A percentile compares a stretch with the other conserved stretches of the same genome.
Conservation (phyloP, 2,329 filamentous ascomycete species). For the Penicillium frequentans region DNA sequence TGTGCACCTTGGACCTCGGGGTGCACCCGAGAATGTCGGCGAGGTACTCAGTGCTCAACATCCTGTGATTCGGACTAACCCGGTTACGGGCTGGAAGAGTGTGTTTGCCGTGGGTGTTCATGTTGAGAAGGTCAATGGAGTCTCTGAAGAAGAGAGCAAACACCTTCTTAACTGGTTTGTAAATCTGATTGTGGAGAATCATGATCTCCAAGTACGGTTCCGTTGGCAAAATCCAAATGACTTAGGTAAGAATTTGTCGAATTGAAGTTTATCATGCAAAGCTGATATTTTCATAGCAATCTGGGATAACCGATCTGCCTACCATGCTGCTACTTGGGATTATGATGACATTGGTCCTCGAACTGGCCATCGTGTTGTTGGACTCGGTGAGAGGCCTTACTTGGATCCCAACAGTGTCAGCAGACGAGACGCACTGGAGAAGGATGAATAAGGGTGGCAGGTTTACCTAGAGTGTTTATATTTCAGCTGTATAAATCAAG, state of each 20-base stretch:
- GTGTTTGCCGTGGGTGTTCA: constrained; percentile 34
- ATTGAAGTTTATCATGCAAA: neutral
- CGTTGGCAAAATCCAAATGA: constrained; percentile 46
- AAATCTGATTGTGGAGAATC: constrained; percentile 40
- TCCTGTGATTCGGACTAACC: constrained; percentile 55
- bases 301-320: constrained; percentile 60
- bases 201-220: constrained; percentile 43
- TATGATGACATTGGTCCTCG: constrained; percentile 51
- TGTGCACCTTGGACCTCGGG: constrained; percentile 35
- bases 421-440: neutral
- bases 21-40: constrained; percentile 60
- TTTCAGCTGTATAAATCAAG: no score
- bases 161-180: constrained; percentile 37
- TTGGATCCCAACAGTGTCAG: constrained; percentile 43
- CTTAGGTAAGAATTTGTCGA: constrained; percentile 22
- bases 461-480: no score
- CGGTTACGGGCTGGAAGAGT: constrained; percentile 39
- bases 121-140: constrained; percentile 32
- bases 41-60: constrained; percentile 50
- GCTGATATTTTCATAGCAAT: constrained; percentile 43
- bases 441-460: neutral
- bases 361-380: constrained; percentile 52
- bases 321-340: constrained; percentile 57
- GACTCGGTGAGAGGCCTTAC: constrained; percentile 56
- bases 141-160: constrained; percentile 34